Base-by-base conservation (phyloP, 139 green algal genomes). In the Astrephomene gubernaculifera region DNA sequence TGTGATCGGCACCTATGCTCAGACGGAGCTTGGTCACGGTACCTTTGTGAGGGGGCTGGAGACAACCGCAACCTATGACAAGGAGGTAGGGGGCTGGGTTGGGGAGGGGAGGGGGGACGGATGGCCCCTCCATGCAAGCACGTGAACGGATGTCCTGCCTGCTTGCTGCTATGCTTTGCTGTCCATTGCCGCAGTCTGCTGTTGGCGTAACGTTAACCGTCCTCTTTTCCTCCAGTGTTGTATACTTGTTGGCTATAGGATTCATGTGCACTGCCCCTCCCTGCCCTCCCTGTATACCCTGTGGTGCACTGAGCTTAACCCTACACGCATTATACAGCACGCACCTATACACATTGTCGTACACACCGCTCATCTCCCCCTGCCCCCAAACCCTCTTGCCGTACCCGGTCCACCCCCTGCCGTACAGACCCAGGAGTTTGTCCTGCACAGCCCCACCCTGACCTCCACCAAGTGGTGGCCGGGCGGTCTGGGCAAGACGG, bases 1-100 rank as follows among this genome's bases (percentile, higher is more conserved):
- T 22, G 83, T 91, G 43, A 89, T 91, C 33, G 88, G 88, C 12
- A 91, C 88, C 22, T 91, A 91, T 35, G 85, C 72, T 2, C 97
- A 99, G 93, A 99, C 97, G 10, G 97, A 99, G 92, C 91, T 99
- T 60, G 96, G 96, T 7, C 96, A 99, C 83, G 96, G 97, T 75
- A 98, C 97, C 29, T 99, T 98, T 92, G 91, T 99, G 72, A 93
- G 96, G 6, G 97, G 97, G n/a, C 89, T 99, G 82, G 93, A 99
- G 88, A 99, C 97, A 14, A 97, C 96, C 9, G 96, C 96, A 4
- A 98, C 96, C 3, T 99, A 96, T 78, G 95, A 98, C 86, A 61
- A 85, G 14, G 60, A 88, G 80, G 67, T 78, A 49, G 38, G 65
- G 4, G 29, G 71, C 24, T n/a, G n/a, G n/a, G n/a, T n/a, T n/a